Evolutionary conservation across 1,284 basidiomycete genomes (phyloP).

Genomic region (Cystobasidium pallidum): DNA sequence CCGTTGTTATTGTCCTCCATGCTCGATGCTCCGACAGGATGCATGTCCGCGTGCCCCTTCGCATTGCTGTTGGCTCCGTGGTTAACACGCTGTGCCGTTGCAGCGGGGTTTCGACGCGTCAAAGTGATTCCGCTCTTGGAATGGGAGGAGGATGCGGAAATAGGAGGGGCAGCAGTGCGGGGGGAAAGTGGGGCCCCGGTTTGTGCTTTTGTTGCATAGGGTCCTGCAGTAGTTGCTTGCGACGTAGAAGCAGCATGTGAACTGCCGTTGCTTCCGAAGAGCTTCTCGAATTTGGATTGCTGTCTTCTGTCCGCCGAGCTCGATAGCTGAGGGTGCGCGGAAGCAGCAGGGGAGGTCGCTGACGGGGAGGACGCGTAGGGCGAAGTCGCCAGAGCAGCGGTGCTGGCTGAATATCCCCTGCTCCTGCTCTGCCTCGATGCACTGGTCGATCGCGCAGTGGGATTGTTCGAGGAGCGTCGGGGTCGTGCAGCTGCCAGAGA

Average conservation of each 20-base stretch:
- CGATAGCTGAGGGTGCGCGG: background rate
- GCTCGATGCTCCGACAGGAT: background rate
- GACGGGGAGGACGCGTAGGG: conserved; percentile 14
- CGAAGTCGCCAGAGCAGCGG: background rate
- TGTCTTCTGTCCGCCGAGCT: conserved; percentile 9
- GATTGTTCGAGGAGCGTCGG: conserved; percentile 23
- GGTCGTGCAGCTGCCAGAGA: conserved; percentile 21
- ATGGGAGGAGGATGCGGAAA: background rate
- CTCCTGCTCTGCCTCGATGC: background rate
- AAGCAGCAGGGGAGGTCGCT: background rate
- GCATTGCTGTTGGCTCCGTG: background rate
- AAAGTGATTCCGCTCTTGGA: conserved; percentile 6
- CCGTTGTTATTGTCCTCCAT: background rate
- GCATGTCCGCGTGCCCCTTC: conserved; percentile 16
- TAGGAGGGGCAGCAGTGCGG: background rate
- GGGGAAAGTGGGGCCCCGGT: background rate
- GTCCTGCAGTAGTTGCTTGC: background rate
- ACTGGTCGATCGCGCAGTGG: conserved; percentile 22
- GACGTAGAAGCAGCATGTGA: background rate
- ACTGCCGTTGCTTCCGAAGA: conserved; percentile 16
- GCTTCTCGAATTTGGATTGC: conserved; percentile 31
- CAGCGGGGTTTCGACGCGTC: conserved; percentile 6
- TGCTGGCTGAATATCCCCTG: conserved; percentile 2
- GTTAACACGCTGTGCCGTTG: background rate
- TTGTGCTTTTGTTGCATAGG: background rate